A percentile compares a stretch with the other conserved stretches of the same genome.
Conservation (phyloP, 192 early-diverging fungal species). For the Coemansia sp. region DNA sequence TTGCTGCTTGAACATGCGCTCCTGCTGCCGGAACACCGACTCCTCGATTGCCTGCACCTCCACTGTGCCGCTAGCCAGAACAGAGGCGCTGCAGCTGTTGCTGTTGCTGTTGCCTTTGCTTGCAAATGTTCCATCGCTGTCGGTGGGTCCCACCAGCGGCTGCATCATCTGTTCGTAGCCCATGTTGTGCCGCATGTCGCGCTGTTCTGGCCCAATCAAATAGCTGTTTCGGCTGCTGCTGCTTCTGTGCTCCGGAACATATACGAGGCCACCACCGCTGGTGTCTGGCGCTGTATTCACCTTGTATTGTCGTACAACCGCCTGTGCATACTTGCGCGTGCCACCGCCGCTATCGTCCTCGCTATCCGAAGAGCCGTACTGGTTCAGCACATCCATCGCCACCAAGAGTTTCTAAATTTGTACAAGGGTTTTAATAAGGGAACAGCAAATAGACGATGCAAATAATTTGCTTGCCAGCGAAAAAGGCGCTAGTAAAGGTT, state of each 20-base stretch:
- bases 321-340: conserved; percentile 7
- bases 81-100: background rate
- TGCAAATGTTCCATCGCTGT: conserved; percentile 25
- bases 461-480: too few relatives aligned
- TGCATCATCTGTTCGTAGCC: conserved; percentile 26
- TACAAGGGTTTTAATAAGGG: too few relatives aligned
- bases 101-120: conserved; percentile 7
- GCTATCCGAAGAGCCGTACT: conserved; percentile 41
- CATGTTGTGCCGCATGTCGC: conserved; percentile 27
- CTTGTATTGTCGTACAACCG: conserved; percentile 39
- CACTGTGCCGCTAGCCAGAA: conserved; percentile 15
- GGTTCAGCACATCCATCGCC: conserved; percentile 37
- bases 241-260: background rate
- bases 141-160: conserved; percentile 29
- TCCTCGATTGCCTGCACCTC: conserved; percentile 41
- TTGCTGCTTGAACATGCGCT: conserved; percentile 78
- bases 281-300: conserved; percentile 40
- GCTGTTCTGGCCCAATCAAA: conserved; percentile 12
- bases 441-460: too few relatives aligned
- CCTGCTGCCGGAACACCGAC: conserved; percentile 70
- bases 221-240: background rate
- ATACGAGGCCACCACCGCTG: conserved; percentile 8
- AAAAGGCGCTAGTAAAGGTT: too few relatives aligned
- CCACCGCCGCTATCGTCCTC: conserved; percentile 12
- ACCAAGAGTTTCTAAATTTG: too few relatives aligned